Evolutionary conservation across 2,329 filamentous ascomycete species (phyloP), one percentile per base, ranked within the genome.

Genomic region (Colletotrichum horii): DNA sequence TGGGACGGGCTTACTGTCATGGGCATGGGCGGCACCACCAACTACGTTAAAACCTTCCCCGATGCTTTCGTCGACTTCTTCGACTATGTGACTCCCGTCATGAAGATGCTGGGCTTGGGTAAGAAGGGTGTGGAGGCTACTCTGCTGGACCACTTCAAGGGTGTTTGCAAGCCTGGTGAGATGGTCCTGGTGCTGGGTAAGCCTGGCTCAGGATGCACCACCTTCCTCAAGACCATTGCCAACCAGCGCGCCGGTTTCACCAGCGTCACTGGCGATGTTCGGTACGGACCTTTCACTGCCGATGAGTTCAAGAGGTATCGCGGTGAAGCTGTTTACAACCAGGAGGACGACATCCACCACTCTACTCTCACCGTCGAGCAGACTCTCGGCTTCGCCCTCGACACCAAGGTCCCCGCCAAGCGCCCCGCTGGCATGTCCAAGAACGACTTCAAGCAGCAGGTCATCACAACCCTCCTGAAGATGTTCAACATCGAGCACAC

Each of bases 401-500:
- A 97, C 80, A 94, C 93, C 36, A 98, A 97, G 85, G 93, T 95
- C 16, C 95, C 96, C 8, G 93, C 94, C 19, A 96, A 96, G 83
- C 89, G 95, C 62, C 94, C 95, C 1, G 91, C 89, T 6, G 95
- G 94, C 26, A 89, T 97, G 79, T 92, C 91, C 52, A 94, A 94
- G 82, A 83, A 85, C 8, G 92, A 94, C 19, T 96, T 96, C 87
- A 96, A 96, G 86, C 89, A 94, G 66, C 92, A 92, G 79, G 92
- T 97, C 73, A 89, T 96, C 76, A 89, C 91, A 22, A 91, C 93
- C 80, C 88, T 98, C 75, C 88, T 98, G 67, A 95, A 95, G 81
- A 97, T 97, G 94, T 97, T 98, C 88, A 97, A 96, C 82, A 98
- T 98, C 70, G 94, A 96, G 83, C 95, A 98, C 83, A 97, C 95